phyloP scores from a whole-genome alignment of 2,329 filamentous ascomycete genomes.

The Trichoderma cornu-damae region DNA sequence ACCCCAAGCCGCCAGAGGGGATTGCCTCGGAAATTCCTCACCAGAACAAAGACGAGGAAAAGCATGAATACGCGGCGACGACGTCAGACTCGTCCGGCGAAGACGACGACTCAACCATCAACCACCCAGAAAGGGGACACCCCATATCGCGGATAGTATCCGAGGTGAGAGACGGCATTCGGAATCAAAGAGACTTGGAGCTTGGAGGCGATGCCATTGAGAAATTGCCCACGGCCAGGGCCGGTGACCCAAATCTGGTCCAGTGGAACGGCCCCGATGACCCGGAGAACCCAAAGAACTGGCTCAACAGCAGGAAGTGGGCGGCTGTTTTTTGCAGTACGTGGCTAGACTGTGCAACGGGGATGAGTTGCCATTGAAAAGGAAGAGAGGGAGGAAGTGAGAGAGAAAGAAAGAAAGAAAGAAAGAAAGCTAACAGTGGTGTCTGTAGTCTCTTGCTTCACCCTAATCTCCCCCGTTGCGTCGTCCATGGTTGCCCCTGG shows the following conservation, averaged over 20 bases:
- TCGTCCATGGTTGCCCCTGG: slow-evolving; percentile 54
- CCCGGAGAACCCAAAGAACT: slow-evolving; percentile 50
- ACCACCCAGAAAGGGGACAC: background rate
- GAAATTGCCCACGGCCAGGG: slow-evolving; percentile 21
- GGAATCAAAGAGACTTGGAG: slow-evolving; percentile 32
- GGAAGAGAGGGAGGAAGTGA: no score
- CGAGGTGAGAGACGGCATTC: slow-evolving; percentile 38
- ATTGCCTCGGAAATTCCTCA: background rate
- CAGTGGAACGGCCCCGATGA: slow-evolving; percentile 51
- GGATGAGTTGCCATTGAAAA: no score
- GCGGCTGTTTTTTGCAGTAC: slow-evolving; percentile 41
- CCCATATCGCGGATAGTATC: slow-evolving; percentile 33
- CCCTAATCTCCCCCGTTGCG: slow-evolving; percentile 55
- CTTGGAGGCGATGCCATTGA: slow-evolving; percentile 26
- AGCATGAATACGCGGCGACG: background rate
- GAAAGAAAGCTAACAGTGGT: no score
- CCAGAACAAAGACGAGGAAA: background rate
- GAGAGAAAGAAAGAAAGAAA: no score
- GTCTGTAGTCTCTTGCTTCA: slow-evolving; percentile 46
- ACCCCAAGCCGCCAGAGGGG: background rate
- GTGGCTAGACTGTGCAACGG: slow-evolving; percentile 9
- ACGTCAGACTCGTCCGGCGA: background rate
- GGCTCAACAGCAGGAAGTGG: slow-evolving; percentile 54
- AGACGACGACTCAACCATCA: background rate
- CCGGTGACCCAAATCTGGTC: slow-evolving; percentile 38